Base-by-base conservation (phyloP, 2,329 filamentous ascomycete genomes). In the Verticillium klebahnii region DNA sequence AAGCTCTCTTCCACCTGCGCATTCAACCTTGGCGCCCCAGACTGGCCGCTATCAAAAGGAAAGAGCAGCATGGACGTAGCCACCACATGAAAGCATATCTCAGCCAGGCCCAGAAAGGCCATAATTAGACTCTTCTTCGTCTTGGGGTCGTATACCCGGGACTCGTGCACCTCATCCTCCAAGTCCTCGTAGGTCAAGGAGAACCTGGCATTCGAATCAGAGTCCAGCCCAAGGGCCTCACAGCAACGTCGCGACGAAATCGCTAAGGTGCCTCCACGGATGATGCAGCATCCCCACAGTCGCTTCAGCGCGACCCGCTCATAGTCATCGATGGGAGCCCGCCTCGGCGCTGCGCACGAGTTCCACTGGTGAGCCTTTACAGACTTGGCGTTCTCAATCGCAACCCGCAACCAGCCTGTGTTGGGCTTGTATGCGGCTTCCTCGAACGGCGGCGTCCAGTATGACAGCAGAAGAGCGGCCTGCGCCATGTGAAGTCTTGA, bases 401-500 rank as follows among this genome's bases (percentile, higher is more conserved):
- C 56, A 17, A 37, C 36, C n/a, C 56, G 56, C 23, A 58, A 12
- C 56, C 56, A 58, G 34, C 34, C 19, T 2, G 56, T 58, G 19
- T 58, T 58, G 8, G 56, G 56, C 34, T 31, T 58, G 17, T 25
- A 25, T 14, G 56, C 56, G 4, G 56, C 56, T 9, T 58, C 56
- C 23, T 58, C 56, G 34, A 58, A 58, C 5, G 56, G 56, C 11
- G 56, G 56, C 4, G 56, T 58, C 56, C 56, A 58, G 19, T 58
- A 58, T 2, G 56, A 39, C 23, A 58, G 23, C 4, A 58, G 34
- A 1, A 58, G 56, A 8, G 56, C 56, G 11, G 56, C 56, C 36
- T 58, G 56, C 7, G 56, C 56, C 34, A 58, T 58, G 36, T 58
- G 56, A 17, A 58, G 56, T 25, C n/a, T 32, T 15, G 56, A 58